phyloP scores from a whole-genome alignment of 2,329 filamentous ascomycete genomes.

The Teratosphaeriaceae sp. region DNA sequence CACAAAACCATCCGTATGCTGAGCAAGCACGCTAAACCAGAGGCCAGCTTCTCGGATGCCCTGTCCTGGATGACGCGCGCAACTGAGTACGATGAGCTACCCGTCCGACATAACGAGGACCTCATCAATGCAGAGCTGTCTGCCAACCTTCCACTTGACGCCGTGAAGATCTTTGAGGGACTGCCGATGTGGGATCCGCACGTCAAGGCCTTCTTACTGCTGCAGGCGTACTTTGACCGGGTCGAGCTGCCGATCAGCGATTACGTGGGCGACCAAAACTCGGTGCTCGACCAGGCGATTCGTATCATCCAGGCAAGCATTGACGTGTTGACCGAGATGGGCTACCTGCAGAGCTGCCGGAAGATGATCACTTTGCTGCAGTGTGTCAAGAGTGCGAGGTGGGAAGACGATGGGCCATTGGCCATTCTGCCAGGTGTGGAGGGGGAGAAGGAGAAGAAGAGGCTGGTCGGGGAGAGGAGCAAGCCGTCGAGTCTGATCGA shows the following conservation, averaged over 20 bases:
- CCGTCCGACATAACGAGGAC: constrained; percentile 96
- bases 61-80: constrained; percentile 90
- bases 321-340: constrained; percentile 88
- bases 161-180: constrained; percentile 47
- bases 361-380: constrained; percentile 83
- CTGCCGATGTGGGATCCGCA: constrained; percentile 98
- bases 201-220: constrained; percentile 87
- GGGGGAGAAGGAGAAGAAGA: constrained; percentile 36
- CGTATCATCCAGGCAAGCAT: constrained; percentile 95
- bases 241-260: constrained; percentile 91
- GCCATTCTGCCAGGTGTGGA: constrained; percentile 72
- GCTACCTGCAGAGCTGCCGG: constrained; percentile 67
- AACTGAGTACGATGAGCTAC: constrained; percentile 94
- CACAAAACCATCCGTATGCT: constrained; percentile 91
- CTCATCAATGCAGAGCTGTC: constrained; percentile 90
- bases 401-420: constrained; percentile 75
- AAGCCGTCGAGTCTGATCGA: constrained; percentile 33
- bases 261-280: constrained; percentile 88
- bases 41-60: constrained; percentile 72
- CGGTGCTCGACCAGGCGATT: constrained; percentile 88
- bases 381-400: constrained; percentile 85
- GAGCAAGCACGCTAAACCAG: constrained; percentile 64
- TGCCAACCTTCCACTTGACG: constrained; percentile 66
- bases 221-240: constrained; percentile 92
- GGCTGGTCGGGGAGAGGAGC: constrained; percentile 29